Conservation (phyloP, 495 filamentous ascomycete genomes). For the Aspergillus ellipticus region DNA sequence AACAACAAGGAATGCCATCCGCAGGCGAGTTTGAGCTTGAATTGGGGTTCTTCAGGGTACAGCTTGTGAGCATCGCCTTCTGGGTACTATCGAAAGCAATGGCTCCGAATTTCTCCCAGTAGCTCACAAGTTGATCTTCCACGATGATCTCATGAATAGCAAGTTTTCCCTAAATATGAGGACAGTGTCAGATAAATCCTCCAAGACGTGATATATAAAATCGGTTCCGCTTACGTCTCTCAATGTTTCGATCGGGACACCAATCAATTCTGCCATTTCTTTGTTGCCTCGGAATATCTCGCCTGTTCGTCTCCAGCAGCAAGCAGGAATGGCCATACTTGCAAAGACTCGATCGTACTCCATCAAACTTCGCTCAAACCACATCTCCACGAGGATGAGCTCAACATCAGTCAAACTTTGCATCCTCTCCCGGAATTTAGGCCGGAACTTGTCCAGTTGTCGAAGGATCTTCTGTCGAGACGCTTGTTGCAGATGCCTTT, state of each 20-base stretch:
- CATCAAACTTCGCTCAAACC: constrained; percentile 93
- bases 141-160: constrained; percentile 93
- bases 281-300: constrained; percentile 98
- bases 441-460: constrained; percentile 87
- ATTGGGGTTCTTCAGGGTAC: constrained; percentile 82
- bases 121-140: constrained; percentile 89
- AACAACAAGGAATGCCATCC: constrained; percentile 85
- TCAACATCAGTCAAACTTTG: constrained; percentile 87
- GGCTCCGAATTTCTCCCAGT: constrained; percentile 99
- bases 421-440: constrained; percentile 93
- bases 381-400: constrained; percentile 93
- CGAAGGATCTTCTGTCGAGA: constrained; percentile 85
- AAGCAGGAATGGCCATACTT: constrained; percentile 97
- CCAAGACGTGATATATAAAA: background rate
- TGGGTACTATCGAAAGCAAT: constrained; percentile 96
- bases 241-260: constrained; percentile 84
- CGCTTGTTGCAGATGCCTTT: constrained; percentile 70
- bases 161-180: constrained; percentile 72
- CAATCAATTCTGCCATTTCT: constrained; percentile 96
- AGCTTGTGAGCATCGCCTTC: constrained; percentile 94
- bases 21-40: constrained; percentile 63
- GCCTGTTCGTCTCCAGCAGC: constrained; percentile 93
- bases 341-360: constrained; percentile 98
- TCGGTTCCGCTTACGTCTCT: constrained; percentile 66
- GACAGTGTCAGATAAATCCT: constrained; percentile 4